Conservation (phyloP, 2,329 filamentous ascomycete species). For the Penicillium olsonii region DNA sequence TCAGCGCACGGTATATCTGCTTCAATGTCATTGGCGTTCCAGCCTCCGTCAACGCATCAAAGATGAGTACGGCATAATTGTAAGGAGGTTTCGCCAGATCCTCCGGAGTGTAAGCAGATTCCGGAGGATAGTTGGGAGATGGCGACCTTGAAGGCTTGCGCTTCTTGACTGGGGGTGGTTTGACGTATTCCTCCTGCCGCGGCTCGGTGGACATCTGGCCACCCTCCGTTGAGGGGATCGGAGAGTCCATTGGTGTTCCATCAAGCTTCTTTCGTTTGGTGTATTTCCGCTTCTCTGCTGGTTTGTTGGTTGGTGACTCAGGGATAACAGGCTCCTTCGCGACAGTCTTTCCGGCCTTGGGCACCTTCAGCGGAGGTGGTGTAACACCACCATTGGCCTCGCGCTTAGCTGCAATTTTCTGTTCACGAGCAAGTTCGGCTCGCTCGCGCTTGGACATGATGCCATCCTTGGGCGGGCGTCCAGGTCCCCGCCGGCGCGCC, state of each 20-base stretch:
- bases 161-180: conserved; percentile 49
- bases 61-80: conserved; percentile 65
- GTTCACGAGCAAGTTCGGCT: conserved; percentile 55
- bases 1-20: conserved; percentile 66
- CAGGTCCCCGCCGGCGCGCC: conserved; percentile 54
- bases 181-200: conserved; percentile 43
- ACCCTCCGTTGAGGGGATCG: conserved; percentile 46
- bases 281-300: conserved; percentile 49
- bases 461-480: conserved; percentile 66
- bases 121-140: conserved; percentile 62
- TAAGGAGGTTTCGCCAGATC: conserved; percentile 63
- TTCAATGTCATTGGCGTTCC: conserved; percentile 62
- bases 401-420: conserved; percentile 51
- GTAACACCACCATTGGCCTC: conserved; percentile 51
- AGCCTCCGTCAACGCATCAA: conserved; percentile 62
- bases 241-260: conserved; percentile 42
- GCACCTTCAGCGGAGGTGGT: conserved; percentile 37
- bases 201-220: conserved; percentile 39
- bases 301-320: conserved; percentile 42
- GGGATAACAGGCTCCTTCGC: conserved; percentile 34
- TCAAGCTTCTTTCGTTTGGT: conserved; percentile 50
- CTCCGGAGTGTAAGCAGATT: conserved; percentile 62
- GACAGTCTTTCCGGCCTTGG: conserved; percentile 35
- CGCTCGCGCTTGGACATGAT: conserved; percentile 67
- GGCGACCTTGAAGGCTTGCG: conserved; percentile 59